phyloP scores from a whole-genome alignment of 169 alveolate species.

The Blepharisma undulans region DNA sequence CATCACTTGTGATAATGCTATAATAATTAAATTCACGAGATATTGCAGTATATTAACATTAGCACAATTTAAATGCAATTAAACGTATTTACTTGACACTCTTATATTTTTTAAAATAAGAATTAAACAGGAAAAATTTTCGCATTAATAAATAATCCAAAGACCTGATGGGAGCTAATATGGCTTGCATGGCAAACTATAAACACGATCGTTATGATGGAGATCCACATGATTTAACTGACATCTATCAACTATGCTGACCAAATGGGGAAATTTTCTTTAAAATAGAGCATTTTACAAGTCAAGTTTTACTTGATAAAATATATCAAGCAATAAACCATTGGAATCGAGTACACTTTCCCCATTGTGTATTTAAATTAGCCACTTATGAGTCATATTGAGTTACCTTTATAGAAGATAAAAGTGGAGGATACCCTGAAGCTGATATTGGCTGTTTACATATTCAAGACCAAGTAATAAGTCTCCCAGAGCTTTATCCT shows the following conservation, averaged over 20 bases:
- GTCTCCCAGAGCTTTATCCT: constrained; percentile 15
- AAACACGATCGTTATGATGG: too few relatives aligned
- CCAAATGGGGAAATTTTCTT: neutral
- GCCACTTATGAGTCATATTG: constrained; percentile 19
- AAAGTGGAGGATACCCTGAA: neutral
- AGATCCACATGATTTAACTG: too few relatives aligned
- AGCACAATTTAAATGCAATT: too few relatives aligned
- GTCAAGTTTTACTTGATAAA: neutral
- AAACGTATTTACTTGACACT: too few relatives aligned
- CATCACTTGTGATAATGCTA: too few relatives aligned
- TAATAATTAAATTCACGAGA: too few relatives aligned
- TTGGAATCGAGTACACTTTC: neutral
- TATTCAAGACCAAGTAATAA: neutral
- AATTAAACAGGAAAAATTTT: too few relatives aligned
- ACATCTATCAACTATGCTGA: neutral
- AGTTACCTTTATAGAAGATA: neutral
- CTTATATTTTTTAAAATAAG: too few relatives aligned
- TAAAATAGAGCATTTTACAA: neutral
- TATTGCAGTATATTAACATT: too few relatives aligned
- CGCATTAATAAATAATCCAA: too few relatives aligned
- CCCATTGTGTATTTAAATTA: neutral
- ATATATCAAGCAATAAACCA: neutral
- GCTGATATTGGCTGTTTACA: constrained; percentile 30
- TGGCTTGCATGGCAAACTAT: too few relatives aligned
- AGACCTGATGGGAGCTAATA: too few relatives aligned